A percentile compares a stretch with the other conserved stretches of the same genome.
Evolutionary conservation across 1,139 yeast genomes (phyloP).

Genomic region (Geotrichum carabidarum): DNA sequence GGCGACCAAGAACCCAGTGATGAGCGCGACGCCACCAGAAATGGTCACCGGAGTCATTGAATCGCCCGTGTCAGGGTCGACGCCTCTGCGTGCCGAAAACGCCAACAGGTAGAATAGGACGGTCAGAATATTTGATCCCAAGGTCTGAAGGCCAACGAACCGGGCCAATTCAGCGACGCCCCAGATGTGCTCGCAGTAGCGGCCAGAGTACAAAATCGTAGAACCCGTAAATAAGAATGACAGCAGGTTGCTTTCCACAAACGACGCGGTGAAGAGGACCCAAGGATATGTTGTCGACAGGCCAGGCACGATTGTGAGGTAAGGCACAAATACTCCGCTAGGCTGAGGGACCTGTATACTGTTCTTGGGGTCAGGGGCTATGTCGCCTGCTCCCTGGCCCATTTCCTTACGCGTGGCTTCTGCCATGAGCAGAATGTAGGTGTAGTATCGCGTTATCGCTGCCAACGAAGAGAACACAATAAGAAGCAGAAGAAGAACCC

Average conservation of each 20-base stretch:
- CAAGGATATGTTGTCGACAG: slow-evolving; percentile 62
- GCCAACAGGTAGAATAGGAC: slow-evolving; percentile 22
- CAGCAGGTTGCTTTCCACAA: slow-evolving; percentile 59
- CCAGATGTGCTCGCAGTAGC: slow-evolving; percentile 51
- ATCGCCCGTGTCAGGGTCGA: slow-evolving; percentile 12
- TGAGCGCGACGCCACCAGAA: slow-evolving; percentile 61
- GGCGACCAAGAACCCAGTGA: slow-evolving; percentile 75
- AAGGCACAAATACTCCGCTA: slow-evolving; percentile 49
- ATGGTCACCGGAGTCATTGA: slow-evolving; percentile 3
- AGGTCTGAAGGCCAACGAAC: slow-evolving; percentile 54
- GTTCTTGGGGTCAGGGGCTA: slow-evolving; percentile 1
- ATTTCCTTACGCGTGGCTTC: slow-evolving; percentile 16
- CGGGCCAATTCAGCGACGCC: slow-evolving; percentile 56
- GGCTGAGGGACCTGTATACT: slow-evolving; percentile 6
- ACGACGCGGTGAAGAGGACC: slow-evolving; percentile 66
- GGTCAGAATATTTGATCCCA: slow-evolving; percentile 52
- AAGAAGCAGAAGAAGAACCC: slow-evolving; percentile 34
- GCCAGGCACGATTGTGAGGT: slow-evolving; percentile 66
- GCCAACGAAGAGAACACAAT: slow-evolving; percentile 35
- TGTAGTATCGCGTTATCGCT: slow-evolving; percentile 34
- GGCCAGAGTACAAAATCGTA: slow-evolving; percentile 51
- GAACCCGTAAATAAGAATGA: slow-evolving; percentile 48
- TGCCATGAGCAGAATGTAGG: slow-evolving; percentile 13
- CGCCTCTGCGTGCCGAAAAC: slow-evolving; percentile 1
- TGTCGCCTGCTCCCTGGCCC: slow-evolving; percentile 1